Conservation (phyloP, 148 eudicot species). For the Dysphania ambrosioides region DNA sequence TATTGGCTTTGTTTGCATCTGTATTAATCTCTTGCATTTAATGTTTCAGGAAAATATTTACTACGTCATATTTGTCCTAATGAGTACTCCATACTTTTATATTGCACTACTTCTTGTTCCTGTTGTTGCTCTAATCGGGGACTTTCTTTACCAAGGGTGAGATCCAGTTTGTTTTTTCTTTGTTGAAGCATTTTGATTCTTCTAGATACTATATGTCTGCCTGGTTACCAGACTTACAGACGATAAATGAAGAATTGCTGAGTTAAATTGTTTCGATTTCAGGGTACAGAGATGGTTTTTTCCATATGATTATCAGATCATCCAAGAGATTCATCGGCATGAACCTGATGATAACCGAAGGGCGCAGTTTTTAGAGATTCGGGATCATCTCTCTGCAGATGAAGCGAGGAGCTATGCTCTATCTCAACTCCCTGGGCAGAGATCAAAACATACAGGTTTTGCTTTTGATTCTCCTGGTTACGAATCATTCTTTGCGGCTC, state of each 20-base stretch:
- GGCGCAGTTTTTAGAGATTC: constrained; percentile 50
- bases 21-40: constrained; percentile 3
- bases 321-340: constrained; percentile 75
- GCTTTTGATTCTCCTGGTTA: constrained; percentile 97
- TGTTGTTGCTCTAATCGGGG: constrained; percentile 65
- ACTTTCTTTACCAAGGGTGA: constrained; percentile 86
- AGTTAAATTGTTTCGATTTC: constrained; percentile 18
- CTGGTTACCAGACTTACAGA: neutral
- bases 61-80: constrained; percentile 60
- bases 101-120: constrained; percentile 72
- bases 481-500: constrained; percentile 90
- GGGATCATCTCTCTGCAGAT: constrained; percentile 51
- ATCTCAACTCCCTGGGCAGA: constrained; percentile 71
- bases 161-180: constrained; percentile 11
- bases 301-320: constrained; percentile 84
- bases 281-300: constrained; percentile 90
- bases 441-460: constrained; percentile 83
- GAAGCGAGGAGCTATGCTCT: constrained; percentile 72
- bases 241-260: neutral
- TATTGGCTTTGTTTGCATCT: constrained; percentile 2
- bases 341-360: constrained; percentile 48
- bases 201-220: neutral
- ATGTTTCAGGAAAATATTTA: constrained; percentile 66
- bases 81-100: constrained; percentile 87
- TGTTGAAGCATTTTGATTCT: neutral